phyloP scores from a whole-genome alignment of 192 early-diverging fungal genomes.

The Backusella mclennaniae region DNA sequence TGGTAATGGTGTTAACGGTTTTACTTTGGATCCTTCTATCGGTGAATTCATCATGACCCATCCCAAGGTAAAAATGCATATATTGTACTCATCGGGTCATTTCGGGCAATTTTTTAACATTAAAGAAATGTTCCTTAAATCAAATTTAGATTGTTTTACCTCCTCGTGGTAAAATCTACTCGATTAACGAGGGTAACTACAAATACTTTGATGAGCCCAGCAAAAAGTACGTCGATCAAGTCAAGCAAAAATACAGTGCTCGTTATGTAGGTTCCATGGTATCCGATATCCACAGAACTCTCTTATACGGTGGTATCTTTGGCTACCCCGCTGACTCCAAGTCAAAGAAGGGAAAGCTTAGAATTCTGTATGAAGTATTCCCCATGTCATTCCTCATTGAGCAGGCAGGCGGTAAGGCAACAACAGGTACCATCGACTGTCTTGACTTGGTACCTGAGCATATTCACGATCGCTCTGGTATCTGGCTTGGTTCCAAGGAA shows the following conservation, averaged over 20 bases:
- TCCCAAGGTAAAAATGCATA: slow-evolving; percentile 60
- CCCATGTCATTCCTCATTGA: slow-evolving; percentile 97
- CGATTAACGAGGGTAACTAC: slow-evolving; percentile 96
- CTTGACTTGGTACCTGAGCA: slow-evolving; percentile 83
- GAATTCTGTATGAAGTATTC: slow-evolving; percentile 97
- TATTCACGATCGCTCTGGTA: slow-evolving; percentile 88
- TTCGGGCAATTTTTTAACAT: background rate
- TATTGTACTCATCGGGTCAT: background rate
- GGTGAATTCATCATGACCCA: slow-evolving; percentile 99
- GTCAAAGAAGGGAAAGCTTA: slow-evolving; percentile 87
- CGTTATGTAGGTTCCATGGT: slow-evolving; percentile 99
- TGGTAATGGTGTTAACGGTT: slow-evolving; percentile 88
- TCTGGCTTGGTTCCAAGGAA: slow-evolving; percentile 87
- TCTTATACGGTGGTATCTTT: slow-evolving; percentile 64
- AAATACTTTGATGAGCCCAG: slow-evolving; percentile 86
- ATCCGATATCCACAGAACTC: slow-evolving; percentile 94
- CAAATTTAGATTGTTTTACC: slow-evolving; percentile 64
- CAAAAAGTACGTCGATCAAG: slow-evolving; percentile 82
- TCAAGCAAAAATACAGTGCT: slow-evolving; percentile 94
- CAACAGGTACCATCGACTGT: slow-evolving; percentile 77
- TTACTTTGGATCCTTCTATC: slow-evolving; percentile 94
- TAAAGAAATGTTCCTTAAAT: slow-evolving; percentile 2
- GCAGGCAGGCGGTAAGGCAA: slow-evolving; percentile 93
- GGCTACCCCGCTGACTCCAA: slow-evolving; percentile 63
- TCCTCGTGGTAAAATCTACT: slow-evolving; percentile 91